Conservation (phyloP, 2,329 filamentous ascomycete species). For the Elsinoe batatas region DNA sequence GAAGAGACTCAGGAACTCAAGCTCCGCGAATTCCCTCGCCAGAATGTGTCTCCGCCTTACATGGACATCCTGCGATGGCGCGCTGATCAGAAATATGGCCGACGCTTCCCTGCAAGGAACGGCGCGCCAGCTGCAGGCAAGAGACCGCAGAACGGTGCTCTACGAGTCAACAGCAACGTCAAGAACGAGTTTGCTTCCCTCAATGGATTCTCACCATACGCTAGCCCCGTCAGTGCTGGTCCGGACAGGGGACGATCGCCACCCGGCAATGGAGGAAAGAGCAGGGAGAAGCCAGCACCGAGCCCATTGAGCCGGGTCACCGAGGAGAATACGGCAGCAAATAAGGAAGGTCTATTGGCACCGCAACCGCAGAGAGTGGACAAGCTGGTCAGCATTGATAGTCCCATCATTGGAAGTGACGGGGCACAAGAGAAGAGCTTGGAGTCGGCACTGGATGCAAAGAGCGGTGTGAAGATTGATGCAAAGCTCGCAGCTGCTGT, state of each 20-base stretch:
- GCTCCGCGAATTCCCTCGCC: slow-evolving; percentile 79
- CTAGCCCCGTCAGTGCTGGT: slow-evolving; percentile 49
- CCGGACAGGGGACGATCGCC: slow-evolving; percentile 1
- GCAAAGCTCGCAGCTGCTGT: neutral
- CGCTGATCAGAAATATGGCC: slow-evolving; percentile 86
- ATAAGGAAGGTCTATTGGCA: neutral
- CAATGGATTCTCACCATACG: slow-evolving; percentile 50
- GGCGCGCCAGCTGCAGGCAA: slow-evolving; percentile 32
- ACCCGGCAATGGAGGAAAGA: neutral
- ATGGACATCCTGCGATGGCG: slow-evolving; percentile 93
- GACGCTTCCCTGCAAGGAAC: slow-evolving; percentile 30
- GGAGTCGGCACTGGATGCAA: neutral
- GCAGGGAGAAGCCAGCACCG: neutral
- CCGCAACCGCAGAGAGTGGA: slow-evolving; percentile 1
- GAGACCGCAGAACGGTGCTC: slow-evolving; percentile 29
- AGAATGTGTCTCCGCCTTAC: slow-evolving; percentile 83
- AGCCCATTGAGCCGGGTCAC: slow-evolving; percentile 65
- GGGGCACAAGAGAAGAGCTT: neutral
- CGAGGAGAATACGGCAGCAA: slow-evolving; percentile 45
- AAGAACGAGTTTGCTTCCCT: slow-evolving; percentile 38
- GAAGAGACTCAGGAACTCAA: slow-evolving; percentile 89
- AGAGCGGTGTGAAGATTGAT: neutral
- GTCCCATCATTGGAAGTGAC: slow-evolving; percentile 15
- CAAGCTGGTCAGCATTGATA: slow-evolving; percentile 10
- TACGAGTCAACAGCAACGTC: slow-evolving; percentile 44